phyloP scores from a whole-genome alignment of 1,139 yeast genomes.

The Dujonia santamariae region DNA sequence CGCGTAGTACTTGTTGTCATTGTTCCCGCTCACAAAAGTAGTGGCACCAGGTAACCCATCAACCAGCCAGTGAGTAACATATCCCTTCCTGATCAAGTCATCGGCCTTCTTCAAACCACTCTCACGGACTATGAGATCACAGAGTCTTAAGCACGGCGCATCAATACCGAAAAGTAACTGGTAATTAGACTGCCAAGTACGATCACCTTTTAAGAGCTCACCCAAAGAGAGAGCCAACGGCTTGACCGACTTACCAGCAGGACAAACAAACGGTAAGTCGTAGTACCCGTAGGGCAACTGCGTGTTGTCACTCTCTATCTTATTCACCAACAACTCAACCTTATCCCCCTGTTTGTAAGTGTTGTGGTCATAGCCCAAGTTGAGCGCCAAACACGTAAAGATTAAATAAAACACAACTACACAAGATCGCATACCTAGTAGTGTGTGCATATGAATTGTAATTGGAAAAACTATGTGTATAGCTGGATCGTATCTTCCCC shows the following conservation, averaged over 20 bases:
- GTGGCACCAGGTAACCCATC: constrained; percentile 92
- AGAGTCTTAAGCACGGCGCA: constrained; percentile 60
- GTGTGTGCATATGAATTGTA: too few relatives aligned
- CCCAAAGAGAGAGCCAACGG: constrained; percentile 71
- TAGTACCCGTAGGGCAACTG: constrained; percentile 79
- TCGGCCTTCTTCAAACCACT: constrained; percentile 55
- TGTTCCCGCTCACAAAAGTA: constrained; percentile 65
- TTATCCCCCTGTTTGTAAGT: constrained; percentile 50
- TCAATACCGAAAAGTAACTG: constrained; percentile 60
- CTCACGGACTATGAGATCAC: constrained; percentile 57
- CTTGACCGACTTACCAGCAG: constrained; percentile 50
- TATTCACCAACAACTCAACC: constrained; percentile 72
- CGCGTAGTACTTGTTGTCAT: constrained; percentile 66
- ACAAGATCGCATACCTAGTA: too few relatives aligned
- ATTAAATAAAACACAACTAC: too few relatives aligned
- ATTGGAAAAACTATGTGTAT: too few relatives aligned
- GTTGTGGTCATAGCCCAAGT: constrained; percentile 21
- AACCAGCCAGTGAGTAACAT: constrained; percentile 79
- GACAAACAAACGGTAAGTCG: constrained; percentile 79
- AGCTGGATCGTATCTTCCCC: too few relatives aligned
- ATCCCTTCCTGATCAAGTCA: constrained; percentile 62
- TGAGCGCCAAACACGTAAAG: too few relatives aligned
- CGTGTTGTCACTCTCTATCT: constrained; percentile 72
- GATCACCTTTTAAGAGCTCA: constrained; percentile 77
- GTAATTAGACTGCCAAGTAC: constrained; percentile 75